These are phyloP conservation scores for Coniochaeta hoffmannii DNA, from an alignment of 2,329 filamentous ascomycete species.

Conservation along the genomic window DNA sequence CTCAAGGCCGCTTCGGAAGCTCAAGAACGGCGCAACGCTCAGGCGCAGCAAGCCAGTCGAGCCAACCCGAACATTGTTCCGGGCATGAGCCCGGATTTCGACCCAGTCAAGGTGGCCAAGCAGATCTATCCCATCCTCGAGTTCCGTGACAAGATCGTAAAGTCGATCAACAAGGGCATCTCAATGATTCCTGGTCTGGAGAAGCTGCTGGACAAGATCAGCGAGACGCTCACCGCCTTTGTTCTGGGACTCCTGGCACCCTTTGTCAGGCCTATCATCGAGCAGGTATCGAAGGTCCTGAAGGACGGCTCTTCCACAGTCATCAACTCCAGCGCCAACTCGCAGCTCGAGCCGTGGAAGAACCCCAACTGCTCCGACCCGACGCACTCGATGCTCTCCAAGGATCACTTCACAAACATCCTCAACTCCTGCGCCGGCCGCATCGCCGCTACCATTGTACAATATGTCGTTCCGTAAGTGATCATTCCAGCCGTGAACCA, in stretches of 20 bases:
- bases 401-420: conserved; percentile 77
- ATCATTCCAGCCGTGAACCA: neutral
- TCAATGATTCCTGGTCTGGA: conserved; percentile 90
- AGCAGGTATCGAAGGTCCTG: conserved; percentile 72
- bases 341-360: conserved; percentile 75
- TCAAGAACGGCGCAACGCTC: conserved; percentile 52
- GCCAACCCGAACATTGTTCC: conserved; percentile 53
- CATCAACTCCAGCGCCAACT: conserved; percentile 60
- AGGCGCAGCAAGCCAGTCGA: conserved; percentile 9
- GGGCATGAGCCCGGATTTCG: conserved; percentile 68
- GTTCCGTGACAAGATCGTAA: conserved; percentile 91
- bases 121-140: conserved; percentile 93
- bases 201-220: conserved; percentile 85
- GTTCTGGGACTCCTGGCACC: conserved; percentile 85
- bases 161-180: conserved; percentile 75
- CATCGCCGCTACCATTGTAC: conserved; percentile 66
- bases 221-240: conserved; percentile 86
- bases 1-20: conserved; percentile 54
- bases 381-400: conserved; percentile 75
- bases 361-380: conserved; percentile 69
- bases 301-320: conserved; percentile 76
- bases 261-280: conserved; percentile 87
- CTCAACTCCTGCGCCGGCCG: conserved; percentile 71
- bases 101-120: conserved; percentile 65
- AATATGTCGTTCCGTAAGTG: conserved; percentile 74